Percentiles rank a stretch among this genome's conserved stretches.
Conservation (phyloP, 2,329 filamentous ascomycete genomes). For the Sporothrix protearum region DNA sequence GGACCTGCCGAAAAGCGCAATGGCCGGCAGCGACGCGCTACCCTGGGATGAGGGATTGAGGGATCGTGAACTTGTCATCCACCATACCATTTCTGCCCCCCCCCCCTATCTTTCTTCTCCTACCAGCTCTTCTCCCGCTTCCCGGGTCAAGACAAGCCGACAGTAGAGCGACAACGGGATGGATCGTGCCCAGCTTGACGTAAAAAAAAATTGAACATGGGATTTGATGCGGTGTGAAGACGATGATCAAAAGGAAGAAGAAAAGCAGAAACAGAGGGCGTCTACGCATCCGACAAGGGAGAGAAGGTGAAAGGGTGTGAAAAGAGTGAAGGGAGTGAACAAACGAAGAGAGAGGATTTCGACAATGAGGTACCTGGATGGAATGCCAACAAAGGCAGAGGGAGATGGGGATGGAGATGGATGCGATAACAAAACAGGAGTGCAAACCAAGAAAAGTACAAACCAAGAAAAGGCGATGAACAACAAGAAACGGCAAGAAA, state of each 20-base stretch:
- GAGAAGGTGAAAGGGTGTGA: neutral
- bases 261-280: neutral
- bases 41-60: neutral
- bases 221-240: constrained; percentile 1
- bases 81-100: neutral
- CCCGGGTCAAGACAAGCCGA: constrained; percentile 6
- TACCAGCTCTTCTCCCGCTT: neutral
- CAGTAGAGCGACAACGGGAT: constrained; percentile 8
- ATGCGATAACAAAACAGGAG: neutral
- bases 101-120: neutral
- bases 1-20: constrained; percentile 4
- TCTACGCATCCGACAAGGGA: neutral
- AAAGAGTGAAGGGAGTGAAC: neutral
- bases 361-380: neutral
- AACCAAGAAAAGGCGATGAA: neutral
- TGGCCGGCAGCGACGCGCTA: neutral
- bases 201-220: constrained; percentile 6
- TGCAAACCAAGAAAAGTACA: neutral
- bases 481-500: neutral
- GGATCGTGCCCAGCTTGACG: constrained; percentile 9
- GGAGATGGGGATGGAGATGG: neutral
- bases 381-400: neutral
- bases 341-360: neutral
- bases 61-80: neutral
- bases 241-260: neutral